Evolutionary conservation across 73 alveolate species (phyloP).

Genomic region (Paramecium caudatum): DNA sequence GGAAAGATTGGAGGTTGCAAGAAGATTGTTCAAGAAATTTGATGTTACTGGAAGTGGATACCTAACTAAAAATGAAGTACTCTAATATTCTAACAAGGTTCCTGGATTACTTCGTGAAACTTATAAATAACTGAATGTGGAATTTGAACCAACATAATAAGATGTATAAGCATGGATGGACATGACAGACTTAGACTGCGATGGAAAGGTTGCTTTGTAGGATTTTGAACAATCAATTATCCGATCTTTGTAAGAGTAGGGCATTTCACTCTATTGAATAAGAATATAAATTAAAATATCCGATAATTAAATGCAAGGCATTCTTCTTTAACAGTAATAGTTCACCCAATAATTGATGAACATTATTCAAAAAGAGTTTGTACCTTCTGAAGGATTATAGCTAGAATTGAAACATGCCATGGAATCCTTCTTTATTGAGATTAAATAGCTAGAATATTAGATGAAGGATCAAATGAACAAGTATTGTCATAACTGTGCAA

Average conservation of each 20-base stretch:
- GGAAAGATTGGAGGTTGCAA: constrained; percentile 76
- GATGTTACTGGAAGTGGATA: constrained; percentile 65
- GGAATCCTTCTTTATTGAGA: constrained; percentile 61
- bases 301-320: constrained; percentile 62
- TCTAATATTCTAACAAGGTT: not conserved
- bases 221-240: constrained; percentile 71
- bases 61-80: constrained; percentile 70
- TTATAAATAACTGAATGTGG: constrained; percentile 63
- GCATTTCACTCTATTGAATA: constrained; percentile 68
- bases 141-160: constrained; percentile 40
- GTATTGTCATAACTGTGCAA: constrained; percentile 53
- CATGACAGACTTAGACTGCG: constrained; percentile 69
- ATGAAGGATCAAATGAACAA: not conserved
- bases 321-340: constrained; percentile 3
- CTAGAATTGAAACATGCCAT: constrained; percentile 54
- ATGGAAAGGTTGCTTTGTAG: constrained; percentile 71
- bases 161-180: constrained; percentile 78
- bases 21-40: constrained; percentile 74
- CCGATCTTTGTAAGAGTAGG: constrained; percentile 63
- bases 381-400: constrained; percentile 21
- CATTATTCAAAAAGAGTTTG: constrained; percentile 6
- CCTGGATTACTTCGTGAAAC: constrained; percentile 69
- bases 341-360: constrained; percentile 1
- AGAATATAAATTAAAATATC: constrained; percentile 34
- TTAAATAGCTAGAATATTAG: constrained; percentile 55